A percentile compares a stretch with the other conserved stretches of the same genome.
phyloP scores from a whole-genome alignment of 2,329 filamentous ascomycete genomes.

The Rhinocladiella similis region DNA sequence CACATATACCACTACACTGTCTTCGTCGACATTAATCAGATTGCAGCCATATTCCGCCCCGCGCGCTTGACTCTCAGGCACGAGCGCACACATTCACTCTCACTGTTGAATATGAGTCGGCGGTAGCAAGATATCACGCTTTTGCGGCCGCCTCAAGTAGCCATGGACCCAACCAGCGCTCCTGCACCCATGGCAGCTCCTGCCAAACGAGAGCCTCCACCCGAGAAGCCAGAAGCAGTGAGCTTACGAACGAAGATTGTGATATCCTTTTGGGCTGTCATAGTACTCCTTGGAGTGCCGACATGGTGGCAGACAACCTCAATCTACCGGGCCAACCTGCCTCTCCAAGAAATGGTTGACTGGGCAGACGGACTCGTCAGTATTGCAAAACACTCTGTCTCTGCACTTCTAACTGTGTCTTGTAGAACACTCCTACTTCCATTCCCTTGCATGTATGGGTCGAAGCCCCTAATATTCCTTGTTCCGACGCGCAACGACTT shows the following conservation, averaged over 20 bases:
- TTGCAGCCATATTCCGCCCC: not conserved
- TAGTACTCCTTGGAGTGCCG: slow-evolving; percentile 79
- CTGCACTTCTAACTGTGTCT: slow-evolving; percentile 9
- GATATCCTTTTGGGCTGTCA: slow-evolving; percentile 85
- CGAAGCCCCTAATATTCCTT: slow-evolving; percentile 65
- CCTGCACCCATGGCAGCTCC: slow-evolving; percentile 1
- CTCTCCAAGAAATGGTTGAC: slow-evolving; percentile 79
- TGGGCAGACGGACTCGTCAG: slow-evolving; percentile 87
- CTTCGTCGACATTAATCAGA: not conserved
- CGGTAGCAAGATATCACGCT: not conserved
- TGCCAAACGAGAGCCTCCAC: slow-evolving; percentile 58
- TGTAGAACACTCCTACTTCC: slow-evolving; percentile 78
- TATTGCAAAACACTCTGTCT: slow-evolving; percentile 3
- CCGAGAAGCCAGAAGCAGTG: slow-evolving; percentile 70
- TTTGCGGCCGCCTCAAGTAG: not conserved
- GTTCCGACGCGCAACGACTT: slow-evolving; percentile 69
- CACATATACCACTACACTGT: no score
- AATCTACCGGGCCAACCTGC: slow-evolving; percentile 83
- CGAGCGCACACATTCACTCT: not conserved
- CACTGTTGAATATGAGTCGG: not conserved
- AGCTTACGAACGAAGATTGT: slow-evolving; percentile 74
- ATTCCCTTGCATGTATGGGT: slow-evolving; percentile 84
- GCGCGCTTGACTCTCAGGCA: not conserved
- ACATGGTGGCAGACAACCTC: slow-evolving; percentile 96
- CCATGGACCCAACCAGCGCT: slow-evolving; percentile 7